Evolutionary conservation across 805 yeast species (phyloP), one percentile per base, ranked within the genome.

Genomic region (Wickerhamomyces xylosicus): DNA sequence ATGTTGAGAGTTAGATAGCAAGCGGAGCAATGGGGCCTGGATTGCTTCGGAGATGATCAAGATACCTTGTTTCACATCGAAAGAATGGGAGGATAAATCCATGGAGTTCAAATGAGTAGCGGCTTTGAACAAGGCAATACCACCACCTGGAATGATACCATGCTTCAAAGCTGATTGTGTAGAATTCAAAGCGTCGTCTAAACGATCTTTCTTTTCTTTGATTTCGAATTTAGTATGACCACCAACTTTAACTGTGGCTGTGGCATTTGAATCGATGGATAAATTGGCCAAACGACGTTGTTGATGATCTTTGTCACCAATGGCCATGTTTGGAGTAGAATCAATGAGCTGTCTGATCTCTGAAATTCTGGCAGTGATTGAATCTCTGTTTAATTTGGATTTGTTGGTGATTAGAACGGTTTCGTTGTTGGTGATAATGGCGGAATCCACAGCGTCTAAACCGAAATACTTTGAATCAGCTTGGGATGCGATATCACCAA

Each of bases 121-220:
- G 37, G 97, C 97, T 75, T 92, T 92, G 57, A 86, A 74, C 58
- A 92, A 74, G 42, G 98, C 98, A 50, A 97, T 86, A 68, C 98
- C 98, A 63, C 98, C 98, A 70, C 98, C 98, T 59, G 98, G 98
- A 50, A 92, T 74, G 59, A 92, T 87, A 68, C 98, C 98, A 67
- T 86, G 95, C 67, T 90, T 90, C 47, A 92, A 95, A 49, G 98
- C 98, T 42, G 98, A 97, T 67, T 97, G 86, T 39, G 97, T 92
- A 41, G 98, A 97, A 61, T 92, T 90, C 61, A 92, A 74, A 20
- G 98, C 97, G 69, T 92, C 98, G 56, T 92, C 97, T 59, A 87
- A 85, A 68, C 98, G 83, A 64, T 92, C 98, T 73, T 92, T 92
- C 92, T 92, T 92, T 74, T 92, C 98, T 58, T 97, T 94, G 50